phyloP scores from a whole-genome alignment of 148 eudicot species.

The Heliamphora exappendiculata region DNA sequence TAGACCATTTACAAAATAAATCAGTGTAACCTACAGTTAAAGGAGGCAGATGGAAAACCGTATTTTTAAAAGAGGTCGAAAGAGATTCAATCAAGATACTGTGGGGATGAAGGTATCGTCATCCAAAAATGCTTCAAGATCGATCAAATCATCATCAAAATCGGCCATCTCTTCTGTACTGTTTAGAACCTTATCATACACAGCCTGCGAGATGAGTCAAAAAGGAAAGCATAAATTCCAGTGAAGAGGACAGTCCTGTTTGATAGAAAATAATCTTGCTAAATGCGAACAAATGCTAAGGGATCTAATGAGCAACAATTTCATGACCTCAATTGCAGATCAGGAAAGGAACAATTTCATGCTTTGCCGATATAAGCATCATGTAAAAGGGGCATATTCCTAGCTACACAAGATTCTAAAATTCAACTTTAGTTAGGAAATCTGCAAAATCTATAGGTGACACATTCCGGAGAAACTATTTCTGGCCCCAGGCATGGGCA shows the following conservation, averaged over 20 bases:
- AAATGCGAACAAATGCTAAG: neutral
- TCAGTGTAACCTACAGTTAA: slow-evolving; percentile 10
- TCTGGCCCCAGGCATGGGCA: neutral
- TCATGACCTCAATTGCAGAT: neutral
- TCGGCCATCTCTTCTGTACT: slow-evolving; percentile 30
- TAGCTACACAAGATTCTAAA: neutral
- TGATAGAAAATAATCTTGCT: neutral
- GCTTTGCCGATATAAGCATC: neutral
- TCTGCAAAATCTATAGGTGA: neutral
- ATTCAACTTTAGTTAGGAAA: neutral
- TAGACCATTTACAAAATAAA: slow-evolving; percentile 10
- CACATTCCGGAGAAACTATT: neutral
- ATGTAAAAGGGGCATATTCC: neutral
- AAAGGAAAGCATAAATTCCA: neutral
- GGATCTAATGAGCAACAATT: neutral
- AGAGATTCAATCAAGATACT: slow-evolving; percentile 11
- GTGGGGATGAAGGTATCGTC: slow-evolving; percentile 48
- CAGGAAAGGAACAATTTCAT: neutral
- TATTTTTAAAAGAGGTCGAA: neutral
- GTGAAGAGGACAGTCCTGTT: too few species aligned
- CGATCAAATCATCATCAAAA: slow-evolving; percentile 46
- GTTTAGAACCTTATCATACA: slow-evolving; percentile 18
- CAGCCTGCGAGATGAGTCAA: slow-evolving; percentile 29
- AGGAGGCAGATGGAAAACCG: neutral
- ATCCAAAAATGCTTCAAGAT: slow-evolving; percentile 37